Conservation (phyloP, 75 land plant genomes). For the Ceratopteris richardii region DNA sequence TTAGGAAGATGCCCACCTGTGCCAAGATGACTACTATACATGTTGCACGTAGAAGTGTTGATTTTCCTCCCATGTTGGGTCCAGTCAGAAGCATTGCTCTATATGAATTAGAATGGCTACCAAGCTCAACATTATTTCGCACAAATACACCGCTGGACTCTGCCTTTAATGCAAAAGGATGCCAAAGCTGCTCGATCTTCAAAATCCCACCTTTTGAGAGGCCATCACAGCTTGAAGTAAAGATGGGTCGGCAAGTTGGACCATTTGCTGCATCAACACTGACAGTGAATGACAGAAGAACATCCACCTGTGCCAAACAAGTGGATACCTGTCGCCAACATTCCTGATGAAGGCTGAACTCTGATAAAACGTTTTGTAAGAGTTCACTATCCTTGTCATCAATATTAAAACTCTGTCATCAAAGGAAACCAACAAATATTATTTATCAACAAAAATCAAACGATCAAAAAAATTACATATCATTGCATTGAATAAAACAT, state of each 20-base stretch:
- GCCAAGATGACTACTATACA: constrained; percentile 86
- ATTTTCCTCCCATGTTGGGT: constrained; percentile 99
- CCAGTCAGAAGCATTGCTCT: constrained; percentile 80
- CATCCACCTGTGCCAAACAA: constrained; percentile 58
- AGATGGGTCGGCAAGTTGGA: constrained; percentile 55
- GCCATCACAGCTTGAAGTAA: constrained; percentile 21
- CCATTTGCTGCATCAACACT: constrained; percentile 36
- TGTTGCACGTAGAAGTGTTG: constrained; percentile 82
- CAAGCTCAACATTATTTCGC: constrained; percentile 72
- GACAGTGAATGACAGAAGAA: constrained; percentile 72
- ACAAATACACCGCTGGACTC: constrained; percentile 36
- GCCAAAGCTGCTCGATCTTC: constrained; percentile 76
- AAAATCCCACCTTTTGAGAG: constrained; percentile 43
- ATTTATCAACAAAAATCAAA: too few relatives aligned
- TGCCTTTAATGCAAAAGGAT: constrained; percentile 56
- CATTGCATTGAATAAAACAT: too few relatives aligned
- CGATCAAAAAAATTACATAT: too few relatives aligned
- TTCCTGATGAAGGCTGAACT: constrained; percentile 40
- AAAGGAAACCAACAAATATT: not conserved
- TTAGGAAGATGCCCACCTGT: too few relatives aligned
- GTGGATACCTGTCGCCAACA: constrained; percentile 53
- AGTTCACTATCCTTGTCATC: constrained; percentile 54
- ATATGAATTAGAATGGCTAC: constrained; percentile 24
- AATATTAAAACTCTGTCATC: constrained; percentile 30
- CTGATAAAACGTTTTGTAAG: constrained; percentile 42